phyloP scores from a whole-genome alignment of 139 green algal species.

The Trebouxia sp. region DNA sequence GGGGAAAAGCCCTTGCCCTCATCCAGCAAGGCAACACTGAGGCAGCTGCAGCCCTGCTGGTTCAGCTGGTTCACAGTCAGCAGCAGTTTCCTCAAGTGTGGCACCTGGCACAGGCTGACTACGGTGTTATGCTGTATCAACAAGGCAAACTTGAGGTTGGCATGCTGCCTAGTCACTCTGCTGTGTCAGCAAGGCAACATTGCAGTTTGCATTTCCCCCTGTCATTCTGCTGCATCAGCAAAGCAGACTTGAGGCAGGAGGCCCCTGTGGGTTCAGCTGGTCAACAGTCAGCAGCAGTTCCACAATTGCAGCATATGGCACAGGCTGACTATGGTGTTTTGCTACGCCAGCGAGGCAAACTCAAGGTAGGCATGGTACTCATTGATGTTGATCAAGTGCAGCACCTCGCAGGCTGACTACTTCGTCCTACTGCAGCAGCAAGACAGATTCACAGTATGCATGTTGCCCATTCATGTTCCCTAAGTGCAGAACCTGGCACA shows the following conservation, averaged over 20 bases:
- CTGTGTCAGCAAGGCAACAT: slow-evolving; percentile 1
- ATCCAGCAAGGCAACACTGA: neutral
- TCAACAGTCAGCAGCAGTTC: slow-evolving; percentile 26
- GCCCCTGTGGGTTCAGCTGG: neutral
- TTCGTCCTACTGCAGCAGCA: too few relatives aligned
- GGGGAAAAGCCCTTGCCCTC: neutral
- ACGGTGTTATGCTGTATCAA: slow-evolving; percentile 41
- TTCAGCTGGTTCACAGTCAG: neutral
- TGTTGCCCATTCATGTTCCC: slow-evolving; percentile 14
- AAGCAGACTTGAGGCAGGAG: neutral
- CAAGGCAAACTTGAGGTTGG: slow-evolving; percentile 30
- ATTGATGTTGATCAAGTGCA: neutral
- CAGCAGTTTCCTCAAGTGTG: slow-evolving; percentile 27
- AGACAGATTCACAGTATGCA: slow-evolving; percentile 28
- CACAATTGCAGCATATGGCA: slow-evolving; percentile 43
- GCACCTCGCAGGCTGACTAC: neutral
- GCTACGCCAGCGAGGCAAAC: slow-evolving; percentile 34
- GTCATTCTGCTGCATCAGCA: neutral
- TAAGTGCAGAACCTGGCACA: slow-evolving; percentile 45
- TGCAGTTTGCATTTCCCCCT: neutral
- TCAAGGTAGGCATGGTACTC: slow-evolving; percentile 26
- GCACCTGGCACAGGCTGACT: slow-evolving; percentile 49
- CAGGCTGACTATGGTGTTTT: slow-evolving; percentile 43
- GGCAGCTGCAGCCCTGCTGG: neutral
- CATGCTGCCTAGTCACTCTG: too few relatives aligned